Evolutionary conservation across 202 grass and related monocot species (phyloP).

Genomic region (Panicum hallii): DNA sequence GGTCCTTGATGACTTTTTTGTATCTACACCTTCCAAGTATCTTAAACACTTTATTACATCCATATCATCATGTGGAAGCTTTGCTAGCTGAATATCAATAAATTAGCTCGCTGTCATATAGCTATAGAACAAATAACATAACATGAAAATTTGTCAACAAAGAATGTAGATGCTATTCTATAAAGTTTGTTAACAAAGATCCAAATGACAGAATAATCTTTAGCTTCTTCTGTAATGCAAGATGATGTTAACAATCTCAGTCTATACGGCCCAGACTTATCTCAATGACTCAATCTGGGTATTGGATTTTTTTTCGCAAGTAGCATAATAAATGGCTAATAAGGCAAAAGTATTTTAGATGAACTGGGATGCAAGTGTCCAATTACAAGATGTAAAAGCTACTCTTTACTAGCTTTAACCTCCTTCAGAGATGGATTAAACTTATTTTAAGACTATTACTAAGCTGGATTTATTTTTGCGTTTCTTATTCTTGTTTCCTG

Average conservation of each 20-base stretch:
- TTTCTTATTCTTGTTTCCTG: no score
- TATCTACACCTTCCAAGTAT: conserved; percentile 66
- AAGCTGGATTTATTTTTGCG: background rate
- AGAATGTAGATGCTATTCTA: background rate
- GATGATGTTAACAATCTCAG: background rate
- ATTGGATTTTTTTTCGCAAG: background rate
- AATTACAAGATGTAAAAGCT: background rate
- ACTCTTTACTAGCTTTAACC: background rate
- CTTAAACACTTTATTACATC: conserved; percentile 73
- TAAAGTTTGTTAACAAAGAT: background rate
- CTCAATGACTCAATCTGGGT: background rate
- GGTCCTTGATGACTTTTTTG: conserved; percentile 58
- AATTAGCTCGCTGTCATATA: conserved; percentile 6
- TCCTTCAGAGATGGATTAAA: background rate
- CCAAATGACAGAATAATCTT: background rate
- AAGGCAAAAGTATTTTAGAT: background rate
- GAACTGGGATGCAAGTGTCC: background rate
- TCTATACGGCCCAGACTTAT: conserved; percentile 4
- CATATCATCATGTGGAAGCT: conserved; percentile 81
- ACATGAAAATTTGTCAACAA: conserved; percentile 18
- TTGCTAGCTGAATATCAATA: conserved; percentile 75
- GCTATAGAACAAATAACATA: conserved; percentile 3
- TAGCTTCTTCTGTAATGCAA: conserved; percentile 8
- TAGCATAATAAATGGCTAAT: background rate
- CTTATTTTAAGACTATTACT: background rate